Evolutionary conservation across 345 rosid species (phyloP).

Genomic region (Kernera saxatilis): DNA sequence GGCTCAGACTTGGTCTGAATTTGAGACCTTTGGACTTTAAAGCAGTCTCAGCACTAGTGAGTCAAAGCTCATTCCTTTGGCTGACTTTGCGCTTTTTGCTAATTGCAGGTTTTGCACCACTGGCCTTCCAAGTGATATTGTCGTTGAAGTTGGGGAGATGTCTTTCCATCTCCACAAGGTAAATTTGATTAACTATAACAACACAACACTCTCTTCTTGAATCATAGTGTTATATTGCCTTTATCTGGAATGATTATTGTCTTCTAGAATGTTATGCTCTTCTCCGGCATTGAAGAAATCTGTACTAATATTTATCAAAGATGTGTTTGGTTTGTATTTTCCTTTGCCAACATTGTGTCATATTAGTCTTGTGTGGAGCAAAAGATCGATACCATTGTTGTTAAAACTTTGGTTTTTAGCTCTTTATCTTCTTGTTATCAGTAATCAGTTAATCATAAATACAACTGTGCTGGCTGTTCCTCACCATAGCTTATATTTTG

Average conservation of each 20-base stretch:
- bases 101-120: conserved; percentile 85
- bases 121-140: conserved; percentile 91
- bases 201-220: conserved; percentile 5
- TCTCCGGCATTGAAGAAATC: neutral
- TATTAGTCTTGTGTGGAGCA: neutral
- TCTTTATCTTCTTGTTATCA: neutral
- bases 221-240: neutral
- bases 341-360: neutral
- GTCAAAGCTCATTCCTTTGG: neutral
- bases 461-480: neutral
- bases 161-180: conserved; percentile 99
- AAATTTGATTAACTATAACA: conserved; percentile 6
- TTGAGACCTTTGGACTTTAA: neutral
- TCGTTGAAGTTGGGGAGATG: conserved; percentile 89
- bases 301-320: neutral
- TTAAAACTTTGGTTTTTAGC: neutral
- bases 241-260: neutral
- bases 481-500: neutral
- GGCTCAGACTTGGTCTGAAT: conserved; percentile 14
- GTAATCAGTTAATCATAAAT: neutral
- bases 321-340: neutral
- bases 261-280: neutral
- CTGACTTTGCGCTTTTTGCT: conserved; percentile 1
- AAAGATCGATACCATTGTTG: neutral
- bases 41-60: neutral